Evolutionary conservation across 1,284 basidiomycete genomes (phyloP).

Genomic region (Agaricales sp.): DNA sequence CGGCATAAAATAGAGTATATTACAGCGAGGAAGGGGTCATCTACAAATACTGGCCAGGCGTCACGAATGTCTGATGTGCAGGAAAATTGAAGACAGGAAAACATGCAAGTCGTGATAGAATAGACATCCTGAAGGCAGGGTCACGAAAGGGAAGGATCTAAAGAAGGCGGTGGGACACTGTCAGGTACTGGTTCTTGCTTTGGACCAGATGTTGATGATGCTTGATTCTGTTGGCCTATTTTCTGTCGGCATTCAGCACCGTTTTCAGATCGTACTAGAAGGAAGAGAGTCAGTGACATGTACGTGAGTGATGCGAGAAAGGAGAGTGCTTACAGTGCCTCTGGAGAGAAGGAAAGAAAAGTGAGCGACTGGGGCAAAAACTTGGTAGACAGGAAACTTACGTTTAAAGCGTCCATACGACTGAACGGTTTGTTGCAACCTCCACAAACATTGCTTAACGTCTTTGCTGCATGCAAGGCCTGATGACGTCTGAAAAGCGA

Average conservation of each 20-base stretch:
- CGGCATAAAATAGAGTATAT: too few species aligned
- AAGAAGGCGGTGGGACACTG: too few species aligned
- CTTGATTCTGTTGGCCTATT: conserved; percentile 18
- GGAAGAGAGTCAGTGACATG: conserved; percentile 11
- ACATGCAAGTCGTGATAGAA: not conserved
- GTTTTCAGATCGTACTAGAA: conserved; percentile 69
- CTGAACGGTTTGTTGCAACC: conserved; percentile 95
- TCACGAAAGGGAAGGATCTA: too few species aligned
- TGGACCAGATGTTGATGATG: conserved; percentile 9
- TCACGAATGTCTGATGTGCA: too few species aligned
- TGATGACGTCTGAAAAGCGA: conserved; percentile 59
- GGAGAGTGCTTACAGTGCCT: conserved; percentile 35
- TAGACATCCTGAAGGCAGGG: too few species aligned
- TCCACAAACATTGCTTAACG: conserved; percentile 79
- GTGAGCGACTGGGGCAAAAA: conserved; percentile 12
- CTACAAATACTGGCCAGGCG: too few species aligned
- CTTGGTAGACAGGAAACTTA: conserved; percentile 36
- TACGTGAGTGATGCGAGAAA: not conserved
- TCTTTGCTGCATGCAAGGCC: conserved; percentile 77
- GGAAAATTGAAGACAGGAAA: not conserved
- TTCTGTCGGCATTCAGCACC: conserved; percentile 59
- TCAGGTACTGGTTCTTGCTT: conserved; percentile 1
- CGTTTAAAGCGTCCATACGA: conserved; percentile 86
- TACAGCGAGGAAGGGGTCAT: too few species aligned
- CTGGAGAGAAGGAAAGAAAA: conserved; percentile 19